Base-by-base conservation (phyloP, 768 basidiomycete species). In the Cystobasidium ongulense region DNA sequence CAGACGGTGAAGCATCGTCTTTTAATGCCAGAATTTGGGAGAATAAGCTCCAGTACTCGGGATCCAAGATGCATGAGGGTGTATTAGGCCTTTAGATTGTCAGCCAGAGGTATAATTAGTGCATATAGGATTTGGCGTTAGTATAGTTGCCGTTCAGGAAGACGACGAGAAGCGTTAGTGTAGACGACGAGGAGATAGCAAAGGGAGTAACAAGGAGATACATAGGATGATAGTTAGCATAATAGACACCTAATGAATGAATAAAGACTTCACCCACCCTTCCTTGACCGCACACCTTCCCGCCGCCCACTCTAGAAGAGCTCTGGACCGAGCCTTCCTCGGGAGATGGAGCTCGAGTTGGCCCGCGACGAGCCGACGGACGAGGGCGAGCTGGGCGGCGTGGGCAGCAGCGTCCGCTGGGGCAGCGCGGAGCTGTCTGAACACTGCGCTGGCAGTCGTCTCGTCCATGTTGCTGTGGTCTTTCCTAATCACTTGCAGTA, bases 291-390 rank as follows among this genome's bases (percentile, higher is more conserved):
- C 33, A 59, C 57, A 59, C 23, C 57, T 59, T 4, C 57, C 57
- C 21, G 33, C 57, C 4, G 33, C 57, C 57, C 57, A 59, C 21
- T 59, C 57, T 59, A 59, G 33, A 15, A 59, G 33, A 13, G 57
- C 57, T 59, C 57, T 59, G 29, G 57, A 17, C 33, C 33, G 57
- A 59, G 57, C 57, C 57, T 59, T 59, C 57, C 57, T 59, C 57
- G 57, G 57, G 29, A 59, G 57, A 35, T 27, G 57, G 33, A 59
- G 57, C 57, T 59, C 29, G 25, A 59, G 25, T 59, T 59, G 11
- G 17, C 57, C 29, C 7, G 25, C 11, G 33, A 59, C 29, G 5
- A 59, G 25, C 29, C 57, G 25, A 2, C 57, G 57, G 5, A 35
- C 57, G 33, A 59, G 57, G 25, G 25, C 29, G 25, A 59, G 57